Conservation (phyloP, 2,329 filamentous ascomycete species). For the Trichoderma semiorbis region DNA sequence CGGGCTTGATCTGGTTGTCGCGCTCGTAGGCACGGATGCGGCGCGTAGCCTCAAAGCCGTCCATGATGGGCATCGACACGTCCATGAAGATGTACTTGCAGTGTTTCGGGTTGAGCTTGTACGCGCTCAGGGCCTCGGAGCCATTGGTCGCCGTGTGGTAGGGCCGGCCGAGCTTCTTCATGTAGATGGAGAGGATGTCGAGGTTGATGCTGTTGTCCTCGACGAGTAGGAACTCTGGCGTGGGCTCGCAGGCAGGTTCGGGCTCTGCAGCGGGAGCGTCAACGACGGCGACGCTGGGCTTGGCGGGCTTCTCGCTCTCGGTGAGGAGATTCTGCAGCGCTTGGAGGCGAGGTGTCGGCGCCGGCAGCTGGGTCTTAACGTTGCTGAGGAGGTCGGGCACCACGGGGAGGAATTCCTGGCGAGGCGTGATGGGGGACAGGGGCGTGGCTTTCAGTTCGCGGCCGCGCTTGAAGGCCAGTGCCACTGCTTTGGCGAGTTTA, state of each 20-base stretch:
- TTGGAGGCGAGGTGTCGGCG: not conserved
- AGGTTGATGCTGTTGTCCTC: constrained; percentile 20
- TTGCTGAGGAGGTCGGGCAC: not conserved
- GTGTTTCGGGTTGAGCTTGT: constrained; percentile 21
- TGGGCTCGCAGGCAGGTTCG: not conserved
- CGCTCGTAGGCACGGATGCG: constrained; percentile 49
- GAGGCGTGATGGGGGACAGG: not conserved
- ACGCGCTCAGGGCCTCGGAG: constrained; percentile 33
- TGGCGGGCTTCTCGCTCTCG: not conserved
- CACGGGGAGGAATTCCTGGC: not conserved
- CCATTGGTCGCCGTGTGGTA: constrained; percentile 35
- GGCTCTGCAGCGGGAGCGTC: not conserved
- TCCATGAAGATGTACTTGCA: constrained; percentile 42
- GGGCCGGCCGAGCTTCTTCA: constrained; percentile 32
- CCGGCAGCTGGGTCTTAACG: not conserved
- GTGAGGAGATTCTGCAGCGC: not conserved
- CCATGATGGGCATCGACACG: constrained; percentile 56
- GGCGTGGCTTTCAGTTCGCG: constrained; percentile 9
- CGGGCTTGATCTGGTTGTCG: constrained; percentile 38
- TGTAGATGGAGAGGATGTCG: constrained; percentile 30
- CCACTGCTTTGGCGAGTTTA: constrained; percentile 28
- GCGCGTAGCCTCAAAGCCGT: constrained; percentile 49
- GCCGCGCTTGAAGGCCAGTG: constrained; percentile 13
- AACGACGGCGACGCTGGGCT: not conserved
- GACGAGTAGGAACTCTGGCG: constrained; percentile 18